phyloP scores from a whole-genome alignment of 1,139 yeast species.

The Pichia sp. region DNA sequence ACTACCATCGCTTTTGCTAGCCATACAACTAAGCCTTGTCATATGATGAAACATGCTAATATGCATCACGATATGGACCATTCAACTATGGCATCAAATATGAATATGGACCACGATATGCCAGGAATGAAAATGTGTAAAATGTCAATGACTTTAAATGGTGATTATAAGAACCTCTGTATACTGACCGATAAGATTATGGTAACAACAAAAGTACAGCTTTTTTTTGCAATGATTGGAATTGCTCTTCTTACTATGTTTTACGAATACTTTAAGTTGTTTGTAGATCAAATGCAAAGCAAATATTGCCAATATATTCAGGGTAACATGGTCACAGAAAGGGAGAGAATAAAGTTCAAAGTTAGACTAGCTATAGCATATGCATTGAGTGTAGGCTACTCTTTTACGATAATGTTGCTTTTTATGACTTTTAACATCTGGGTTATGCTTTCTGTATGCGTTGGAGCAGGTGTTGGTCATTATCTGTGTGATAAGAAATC shows the following conservation, averaged over 20 bases:
- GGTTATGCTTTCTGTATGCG: slow-evolving; percentile 29
- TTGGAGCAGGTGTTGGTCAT: slow-evolving; percentile 28
- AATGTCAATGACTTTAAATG: slow-evolving; percentile 29
- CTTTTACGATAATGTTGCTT: slow-evolving; percentile 29
- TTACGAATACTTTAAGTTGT: slow-evolving; percentile 26
- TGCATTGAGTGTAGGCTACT: slow-evolving; percentile 26
- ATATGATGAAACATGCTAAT: background rate
- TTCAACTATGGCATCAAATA: background rate
- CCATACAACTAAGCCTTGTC: too few relatives aligned
- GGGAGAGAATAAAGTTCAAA: slow-evolving; percentile 15
- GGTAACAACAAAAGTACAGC: slow-evolving; percentile 20
- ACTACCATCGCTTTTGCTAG: too few relatives aligned
- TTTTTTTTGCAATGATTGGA: slow-evolving; percentile 22
- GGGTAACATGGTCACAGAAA: slow-evolving; percentile 12
- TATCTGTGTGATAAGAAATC: slow-evolving; percentile 20
- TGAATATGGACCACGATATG: slow-evolving; percentile 20
- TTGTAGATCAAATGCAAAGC: slow-evolving; percentile 18
- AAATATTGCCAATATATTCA: slow-evolving; percentile 17
- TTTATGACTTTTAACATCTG: slow-evolving; percentile 31
- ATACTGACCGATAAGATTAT: slow-evolving; percentile 26
- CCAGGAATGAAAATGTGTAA: slow-evolving; percentile 25
- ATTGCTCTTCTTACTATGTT: slow-evolving; percentile 20
- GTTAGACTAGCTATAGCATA: slow-evolving; percentile 20
- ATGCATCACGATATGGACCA: background rate
- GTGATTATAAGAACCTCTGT: slow-evolving; percentile 29